Evolutionary conservation across 805 yeast genomes (phyloP).

Genomic region (Pichia eremophila): DNA sequence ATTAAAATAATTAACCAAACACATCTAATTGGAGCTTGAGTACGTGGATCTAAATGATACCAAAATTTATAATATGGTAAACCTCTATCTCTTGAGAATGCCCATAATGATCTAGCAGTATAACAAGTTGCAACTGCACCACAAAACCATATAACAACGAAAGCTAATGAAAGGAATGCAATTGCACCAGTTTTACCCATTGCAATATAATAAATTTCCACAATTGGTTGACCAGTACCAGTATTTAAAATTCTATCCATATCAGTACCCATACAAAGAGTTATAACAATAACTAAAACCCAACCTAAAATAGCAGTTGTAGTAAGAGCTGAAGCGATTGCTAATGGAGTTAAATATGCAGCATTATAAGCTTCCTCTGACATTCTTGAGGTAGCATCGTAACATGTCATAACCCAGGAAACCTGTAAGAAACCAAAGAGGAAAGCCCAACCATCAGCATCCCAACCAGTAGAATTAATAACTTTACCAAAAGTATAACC

Average conservation of each 20-base stretch:
- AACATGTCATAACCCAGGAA: constrained; percentile 51
- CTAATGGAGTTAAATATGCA: constrained; percentile 46
- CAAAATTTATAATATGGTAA: constrained; percentile 37
- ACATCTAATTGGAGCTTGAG: constrained; percentile 36
- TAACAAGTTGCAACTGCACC: constrained; percentile 43
- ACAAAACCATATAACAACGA: constrained; percentile 43
- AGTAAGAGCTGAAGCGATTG: constrained; percentile 44
- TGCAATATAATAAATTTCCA: constrained; percentile 40
- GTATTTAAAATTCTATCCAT: constrained; percentile 26
- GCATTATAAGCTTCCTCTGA: constrained; percentile 49
- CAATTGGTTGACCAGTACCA: constrained; percentile 40
- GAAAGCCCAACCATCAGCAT: constrained; percentile 45
- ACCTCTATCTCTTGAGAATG: constrained; percentile 49
- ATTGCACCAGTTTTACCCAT: constrained; percentile 47
- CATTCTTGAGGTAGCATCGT: constrained; percentile 48
- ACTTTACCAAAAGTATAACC: constrained; percentile 39
- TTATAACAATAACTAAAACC: constrained; percentile 37
- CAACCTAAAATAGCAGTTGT: constrained; percentile 43
- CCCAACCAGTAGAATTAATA: constrained; percentile 42
- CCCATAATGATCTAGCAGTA: constrained; percentile 44
- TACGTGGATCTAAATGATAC: constrained; percentile 30
- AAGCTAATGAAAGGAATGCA: constrained; percentile 39
- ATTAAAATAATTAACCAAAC: constrained; percentile 34
- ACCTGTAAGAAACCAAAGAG: constrained; percentile 47
- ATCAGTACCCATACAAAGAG: constrained; percentile 36